Evolutionary conservation across 768 basidiomycete genomes (phyloP).

Genomic region (Amanita pseudoporphyria): DNA sequence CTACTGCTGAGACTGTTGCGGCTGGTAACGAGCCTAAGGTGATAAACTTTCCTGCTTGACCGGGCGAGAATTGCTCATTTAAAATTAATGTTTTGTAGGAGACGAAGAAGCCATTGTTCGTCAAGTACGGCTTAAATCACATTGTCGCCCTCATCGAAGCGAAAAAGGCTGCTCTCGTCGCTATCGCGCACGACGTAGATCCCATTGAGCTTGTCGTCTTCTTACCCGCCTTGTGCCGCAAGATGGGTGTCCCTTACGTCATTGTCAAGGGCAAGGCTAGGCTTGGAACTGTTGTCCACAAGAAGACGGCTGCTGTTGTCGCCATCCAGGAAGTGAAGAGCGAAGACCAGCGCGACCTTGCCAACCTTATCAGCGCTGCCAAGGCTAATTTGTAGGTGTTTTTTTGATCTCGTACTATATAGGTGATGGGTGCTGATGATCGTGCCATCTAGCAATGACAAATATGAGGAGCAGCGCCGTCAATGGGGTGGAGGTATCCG

Average conservation of each 20-base stretch:
- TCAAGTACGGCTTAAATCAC: slow-evolving; percentile 97
- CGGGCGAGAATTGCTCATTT: too few relatives aligned
- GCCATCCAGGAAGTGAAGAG: slow-evolving; percentile 90
- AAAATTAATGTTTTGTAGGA: slow-evolving; percentile 33
- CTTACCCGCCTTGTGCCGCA: slow-evolving; percentile 95
- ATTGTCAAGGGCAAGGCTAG: slow-evolving; percentile 98
- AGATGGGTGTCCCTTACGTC: slow-evolving; percentile 99
- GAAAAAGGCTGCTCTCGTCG: slow-evolving; percentile 94
- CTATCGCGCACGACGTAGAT: slow-evolving; percentile 97
- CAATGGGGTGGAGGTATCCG: slow-evolving; percentile 96
- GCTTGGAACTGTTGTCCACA: slow-evolving; percentile 95
- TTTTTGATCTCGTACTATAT: neutral
- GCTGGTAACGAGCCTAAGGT: slow-evolving; percentile 64
- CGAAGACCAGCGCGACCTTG: slow-evolving; percentile 90
- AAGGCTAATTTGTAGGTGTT: slow-evolving; percentile 90
- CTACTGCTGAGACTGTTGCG: slow-evolving; percentile 67
- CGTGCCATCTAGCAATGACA: slow-evolving; percentile 55
- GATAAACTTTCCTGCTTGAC: slow-evolving; percentile 5
- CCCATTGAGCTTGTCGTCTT: slow-evolving; percentile 98
- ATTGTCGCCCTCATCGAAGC: slow-evolving; percentile 91
- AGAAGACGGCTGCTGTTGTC: slow-evolving; percentile 93
- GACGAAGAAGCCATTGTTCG: slow-evolving; percentile 89
- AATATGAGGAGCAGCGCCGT: slow-evolving; percentile 86
- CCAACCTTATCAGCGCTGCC: slow-evolving; percentile 84
- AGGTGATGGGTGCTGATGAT: slow-evolving; percentile 2